Base-by-base conservation (phyloP, 805 yeast genomes). In the Jamesozyma hellenica region DNA sequence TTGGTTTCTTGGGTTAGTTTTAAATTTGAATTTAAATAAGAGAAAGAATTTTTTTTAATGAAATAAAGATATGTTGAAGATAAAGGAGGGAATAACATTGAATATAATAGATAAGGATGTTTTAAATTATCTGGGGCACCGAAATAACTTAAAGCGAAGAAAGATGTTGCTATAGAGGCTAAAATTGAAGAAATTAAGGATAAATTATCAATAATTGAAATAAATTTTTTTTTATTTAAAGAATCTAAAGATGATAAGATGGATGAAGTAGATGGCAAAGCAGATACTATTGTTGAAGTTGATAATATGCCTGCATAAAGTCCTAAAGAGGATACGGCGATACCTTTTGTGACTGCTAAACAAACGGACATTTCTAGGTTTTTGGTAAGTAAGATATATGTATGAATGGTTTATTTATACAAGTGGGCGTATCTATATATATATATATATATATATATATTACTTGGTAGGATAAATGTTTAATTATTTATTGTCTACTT, bases 41-140 rank as follows among this genome's bases (percentile, higher is more conserved):
- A 21, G 23, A 21, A 6, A 21, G 23, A 21, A 21, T 21, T n/a
- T n/a, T 34, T 34, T 9, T 46, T 41, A 10, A 38, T 15, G 13
- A 34, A n/a, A 42, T 45, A 43, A 6, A 50, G 39, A 28, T 49
- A 54, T 3, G 42, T 25, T 11, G 49, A 45, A 7, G 54, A 39
- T 3, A 47, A 29, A 8, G 59, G 59, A 12, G 52, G 45, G 1
- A 45, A 46, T 25, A 46, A 38, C 41, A 53, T 79, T 68, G 35
- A 81, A 55, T 82, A 82, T 12, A 82, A 52, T 52, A 82, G 68
- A 55, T 82, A 82, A 16, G 92, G 92, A 59, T 82, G 94, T 57
- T 74, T 74, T 41, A 70, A 77, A 28, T 13, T n/a, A 13, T 64
- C 54, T 4, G 83, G 75, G 1, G 86, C 75, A 36, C 68, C 67